A percentile compares a stretch with the other conserved stretches of the same genome.
Conservation (phyloP, 192 early-diverging fungal species). For the Diversispora eburnea region DNA sequence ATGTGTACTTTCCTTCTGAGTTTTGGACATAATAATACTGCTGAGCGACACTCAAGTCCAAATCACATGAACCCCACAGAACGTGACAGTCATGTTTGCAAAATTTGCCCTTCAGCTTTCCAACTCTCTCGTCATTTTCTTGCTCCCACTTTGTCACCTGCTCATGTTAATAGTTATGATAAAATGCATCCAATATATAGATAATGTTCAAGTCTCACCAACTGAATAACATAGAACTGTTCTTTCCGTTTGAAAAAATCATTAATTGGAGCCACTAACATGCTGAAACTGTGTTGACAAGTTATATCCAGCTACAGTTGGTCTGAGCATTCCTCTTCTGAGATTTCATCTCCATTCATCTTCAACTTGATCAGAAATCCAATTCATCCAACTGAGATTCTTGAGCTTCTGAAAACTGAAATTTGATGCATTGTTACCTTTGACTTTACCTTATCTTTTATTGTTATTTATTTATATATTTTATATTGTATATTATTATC, state of each 20-base stretch:
- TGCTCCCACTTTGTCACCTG: not conserved
- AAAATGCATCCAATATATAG: conserved; percentile 28
- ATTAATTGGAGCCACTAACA: conserved; percentile 25
- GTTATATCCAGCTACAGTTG: no score
- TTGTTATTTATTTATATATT: no score
- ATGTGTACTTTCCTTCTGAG: conserved; percentile 23
- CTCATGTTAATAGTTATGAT: conserved; percentile 5
- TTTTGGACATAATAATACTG: conserved; percentile 23
- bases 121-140: conserved; percentile 25
- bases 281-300: conserved; percentile 30
- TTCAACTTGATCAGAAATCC: conserved; percentile 28
- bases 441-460: no score
- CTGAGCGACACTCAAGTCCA: conserved; percentile 17
- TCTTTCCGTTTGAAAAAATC: conserved; percentile 12
- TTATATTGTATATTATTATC: no score
- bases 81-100: conserved; percentile 29
- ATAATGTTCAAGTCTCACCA: conserved; percentile 29
- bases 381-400: conserved; percentile 18
- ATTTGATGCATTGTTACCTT: no score
- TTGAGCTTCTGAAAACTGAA: conserved; percentile 8
- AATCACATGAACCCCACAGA: conserved; percentile 29
- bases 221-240: conserved; percentile 20
- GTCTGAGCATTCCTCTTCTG: no score
- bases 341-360: not conserved
- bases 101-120: conserved; percentile 16